Conservation (phyloP, 176 grass and related monocot genomes). For the Carex pumila region DNA sequence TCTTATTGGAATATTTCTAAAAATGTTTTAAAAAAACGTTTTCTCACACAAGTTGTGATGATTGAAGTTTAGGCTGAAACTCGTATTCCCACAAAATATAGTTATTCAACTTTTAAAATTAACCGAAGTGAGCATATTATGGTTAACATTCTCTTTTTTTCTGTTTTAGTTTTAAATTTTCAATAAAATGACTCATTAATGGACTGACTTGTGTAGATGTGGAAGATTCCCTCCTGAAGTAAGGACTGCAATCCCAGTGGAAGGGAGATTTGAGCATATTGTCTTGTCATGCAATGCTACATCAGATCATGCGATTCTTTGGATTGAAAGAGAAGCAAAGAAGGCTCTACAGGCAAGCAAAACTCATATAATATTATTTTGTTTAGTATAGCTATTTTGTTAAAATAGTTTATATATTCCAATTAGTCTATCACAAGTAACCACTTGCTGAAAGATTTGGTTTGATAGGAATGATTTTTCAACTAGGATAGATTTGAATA, state of each 20-base stretch:
- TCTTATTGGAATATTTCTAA: neutral
- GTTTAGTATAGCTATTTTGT: neutral
- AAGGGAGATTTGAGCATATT: constrained; percentile 94
- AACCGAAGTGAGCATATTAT: neutral
- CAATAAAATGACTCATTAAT: neutral
- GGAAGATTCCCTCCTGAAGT: constrained; percentile 91
- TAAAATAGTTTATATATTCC: neutral
- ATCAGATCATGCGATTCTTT: constrained; percentile 90
- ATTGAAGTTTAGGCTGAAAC: neutral
- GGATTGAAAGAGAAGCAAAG: constrained; percentile 79
- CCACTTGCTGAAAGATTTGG: neutral
- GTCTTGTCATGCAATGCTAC: constrained; percentile 94
- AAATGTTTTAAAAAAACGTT: neutral
- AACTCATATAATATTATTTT: neutral
- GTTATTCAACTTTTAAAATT: neutral
- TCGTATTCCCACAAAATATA: neutral
- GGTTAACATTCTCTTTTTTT: neutral
- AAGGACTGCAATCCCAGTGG: constrained; percentile 91
- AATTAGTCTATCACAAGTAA: neutral
- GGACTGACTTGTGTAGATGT: constrained; percentile 37
- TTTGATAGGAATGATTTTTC: neutral
- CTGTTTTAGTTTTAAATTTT: neutral
- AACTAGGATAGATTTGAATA: neutral
- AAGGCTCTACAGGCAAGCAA: constrained; percentile 70
- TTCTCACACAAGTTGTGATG: neutral